phyloP scores from a whole-genome alignment of 495 filamentous ascomycete genomes.

The Opeltia flavorubescens region DNA sequence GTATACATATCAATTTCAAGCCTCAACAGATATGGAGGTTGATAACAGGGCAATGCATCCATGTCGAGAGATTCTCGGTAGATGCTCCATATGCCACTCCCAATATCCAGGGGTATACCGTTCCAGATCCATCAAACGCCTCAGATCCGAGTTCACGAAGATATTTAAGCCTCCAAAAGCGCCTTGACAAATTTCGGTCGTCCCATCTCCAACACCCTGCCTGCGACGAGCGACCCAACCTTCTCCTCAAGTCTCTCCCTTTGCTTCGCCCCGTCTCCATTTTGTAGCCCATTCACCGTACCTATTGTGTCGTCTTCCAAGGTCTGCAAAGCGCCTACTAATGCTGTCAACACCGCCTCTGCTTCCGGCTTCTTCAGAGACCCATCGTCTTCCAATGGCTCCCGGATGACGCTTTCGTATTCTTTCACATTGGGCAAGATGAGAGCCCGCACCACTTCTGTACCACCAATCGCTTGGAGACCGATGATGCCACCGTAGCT shows the following conservation, averaged over 20 bases:
- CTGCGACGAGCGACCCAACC: slow-evolving; percentile 43
- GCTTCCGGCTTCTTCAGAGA: slow-evolving; percentile 35
- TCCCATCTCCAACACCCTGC: slow-evolving; percentile 36
- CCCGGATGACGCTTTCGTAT: slow-evolving; percentile 61
- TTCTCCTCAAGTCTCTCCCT: slow-evolving; percentile 41
- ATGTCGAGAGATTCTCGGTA: not conserved
- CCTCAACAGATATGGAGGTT: too few species aligned
- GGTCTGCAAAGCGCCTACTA: slow-evolving; percentile 43
- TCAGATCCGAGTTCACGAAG: too few species aligned
- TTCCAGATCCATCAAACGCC: too few species aligned
- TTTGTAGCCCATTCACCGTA: slow-evolving; percentile 30
- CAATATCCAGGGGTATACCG: not conserved
- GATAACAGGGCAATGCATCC: not conserved
- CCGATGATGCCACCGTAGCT: slow-evolving; percentile 81
- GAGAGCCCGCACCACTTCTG: slow-evolving; percentile 64
- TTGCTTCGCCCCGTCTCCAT: slow-evolving; percentile 35
- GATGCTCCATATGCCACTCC: not conserved
- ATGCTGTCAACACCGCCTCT: slow-evolving; percentile 45
- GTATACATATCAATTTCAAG: too few species aligned
- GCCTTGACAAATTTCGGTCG: slow-evolving; percentile 34
- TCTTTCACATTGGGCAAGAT: slow-evolving; percentile 67
- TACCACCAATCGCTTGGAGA: slow-evolving; percentile 57
- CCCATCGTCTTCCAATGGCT: slow-evolving; percentile 38
- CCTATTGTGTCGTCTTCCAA: slow-evolving; percentile 26
- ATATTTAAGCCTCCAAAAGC: slow-evolving; percentile 33